Conservation (phyloP, 2,329 filamentous ascomycete species). For the Aspergillus unguis region DNA sequence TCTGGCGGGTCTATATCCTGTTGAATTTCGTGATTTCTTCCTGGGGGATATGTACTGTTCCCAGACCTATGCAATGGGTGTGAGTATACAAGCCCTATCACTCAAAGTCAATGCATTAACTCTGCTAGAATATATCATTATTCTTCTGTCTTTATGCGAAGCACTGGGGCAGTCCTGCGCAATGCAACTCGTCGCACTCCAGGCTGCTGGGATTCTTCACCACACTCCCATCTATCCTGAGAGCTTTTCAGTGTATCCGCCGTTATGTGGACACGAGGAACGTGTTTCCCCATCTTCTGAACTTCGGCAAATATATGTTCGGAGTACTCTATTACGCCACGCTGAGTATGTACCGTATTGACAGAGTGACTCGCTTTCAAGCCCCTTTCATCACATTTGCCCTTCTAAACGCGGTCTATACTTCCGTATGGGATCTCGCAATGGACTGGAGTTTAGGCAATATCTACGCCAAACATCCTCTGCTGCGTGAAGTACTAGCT, state of each 20-base stretch:
- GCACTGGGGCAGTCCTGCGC: constrained; percentile 66
- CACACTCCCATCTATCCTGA: constrained; percentile 81
- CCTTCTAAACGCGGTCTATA: constrained; percentile 77
- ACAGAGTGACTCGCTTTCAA: constrained; percentile 54
- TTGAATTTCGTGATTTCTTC: constrained; percentile 97
- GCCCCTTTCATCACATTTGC: constrained; percentile 78
- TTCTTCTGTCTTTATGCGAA: constrained; percentile 94
- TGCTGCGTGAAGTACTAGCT: constrained; percentile 73
- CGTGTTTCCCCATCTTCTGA: constrained; percentile 86
- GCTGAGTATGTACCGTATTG: constrained; percentile 78
- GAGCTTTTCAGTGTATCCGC: constrained; percentile 82
- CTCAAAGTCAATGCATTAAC: neutral
- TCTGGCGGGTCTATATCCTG: constrained; percentile 81
- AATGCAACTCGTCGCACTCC: constrained; percentile 84
- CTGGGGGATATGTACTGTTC: constrained; percentile 98
- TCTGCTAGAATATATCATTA: constrained; percentile 71
- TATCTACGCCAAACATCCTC: constrained; percentile 62
- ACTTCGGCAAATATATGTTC: constrained; percentile 85
- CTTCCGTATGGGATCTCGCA: constrained; percentile 85
- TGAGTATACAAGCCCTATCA: constrained; percentile 46
- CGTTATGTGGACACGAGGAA: constrained; percentile 85
- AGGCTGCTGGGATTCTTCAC: constrained; percentile 81
- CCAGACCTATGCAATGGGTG: constrained; percentile 81
- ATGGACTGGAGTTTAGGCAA: constrained; percentile 97
- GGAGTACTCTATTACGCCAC: constrained; percentile 76